These are phyloP conservation scores for Rugonectria rugulosa DNA, from an alignment of 2,329 filamentous ascomycete species.

Conservation along the genomic window DNA sequence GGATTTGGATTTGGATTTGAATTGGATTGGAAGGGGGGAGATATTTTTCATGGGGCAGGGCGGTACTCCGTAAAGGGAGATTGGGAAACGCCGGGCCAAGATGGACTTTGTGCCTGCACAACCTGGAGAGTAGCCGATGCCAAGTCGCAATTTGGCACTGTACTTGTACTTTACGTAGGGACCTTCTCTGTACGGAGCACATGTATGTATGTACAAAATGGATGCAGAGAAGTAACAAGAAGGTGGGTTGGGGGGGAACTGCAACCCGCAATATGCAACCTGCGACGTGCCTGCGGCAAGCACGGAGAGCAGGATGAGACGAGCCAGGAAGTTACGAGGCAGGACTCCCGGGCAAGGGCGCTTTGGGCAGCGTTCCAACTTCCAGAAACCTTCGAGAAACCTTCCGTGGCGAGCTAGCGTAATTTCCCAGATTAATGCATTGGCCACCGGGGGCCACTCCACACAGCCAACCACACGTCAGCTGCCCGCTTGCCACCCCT, in stretches of 20 bases:
- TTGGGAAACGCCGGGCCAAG: conserved; percentile 22
- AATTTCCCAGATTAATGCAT: conserved; percentile 40
- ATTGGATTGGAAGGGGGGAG: conserved; percentile 4
- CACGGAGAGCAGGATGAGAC: conserved; percentile 13
- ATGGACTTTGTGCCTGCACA: conserved; percentile 12
- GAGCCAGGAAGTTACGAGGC: no score
- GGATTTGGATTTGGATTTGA: background rate
- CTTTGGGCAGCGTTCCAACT: conserved; percentile 13
- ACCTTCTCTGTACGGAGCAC: no score
- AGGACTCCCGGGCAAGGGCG: no score
- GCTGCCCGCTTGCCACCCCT: conserved; percentile 17
- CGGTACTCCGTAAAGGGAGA: background rate
- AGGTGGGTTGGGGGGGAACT: background rate
- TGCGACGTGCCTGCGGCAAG: conserved; percentile 24
- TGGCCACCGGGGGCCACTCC: conserved; percentile 31
- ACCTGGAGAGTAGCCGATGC: background rate
- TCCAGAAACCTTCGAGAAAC: conserved; percentile 48
- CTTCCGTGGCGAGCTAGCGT: conserved; percentile 43
- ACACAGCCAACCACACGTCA: conserved; percentile 39
- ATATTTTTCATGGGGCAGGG: background rate
- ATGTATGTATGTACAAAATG: no score
- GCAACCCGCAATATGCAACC: conserved; percentile 20
- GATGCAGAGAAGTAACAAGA: background rate
- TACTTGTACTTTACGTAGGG: no score
- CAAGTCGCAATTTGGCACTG: background rate